These are phyloP conservation scores for Angomonas ambiguus DNA, from an alignment of 208 protist species.

Conservation along the genomic window DNA sequence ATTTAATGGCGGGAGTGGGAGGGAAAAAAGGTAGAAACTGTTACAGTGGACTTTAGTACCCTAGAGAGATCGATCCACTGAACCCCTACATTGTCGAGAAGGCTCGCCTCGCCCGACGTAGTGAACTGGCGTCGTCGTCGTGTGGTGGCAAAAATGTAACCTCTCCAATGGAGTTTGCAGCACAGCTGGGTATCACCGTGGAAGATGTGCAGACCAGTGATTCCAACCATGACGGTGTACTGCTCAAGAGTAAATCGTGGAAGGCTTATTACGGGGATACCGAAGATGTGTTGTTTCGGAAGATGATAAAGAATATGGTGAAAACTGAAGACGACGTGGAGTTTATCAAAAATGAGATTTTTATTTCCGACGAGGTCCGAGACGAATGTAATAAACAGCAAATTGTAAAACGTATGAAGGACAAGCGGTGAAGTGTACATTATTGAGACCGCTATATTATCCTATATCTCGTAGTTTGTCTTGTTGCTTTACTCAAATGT, in stretches of 20 bases:
- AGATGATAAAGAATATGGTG: constrained; percentile 28
- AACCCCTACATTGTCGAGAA: neutral
- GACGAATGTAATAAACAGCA: constrained; percentile 21
- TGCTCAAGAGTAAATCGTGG: constrained; percentile 28
- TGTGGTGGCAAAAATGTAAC: neutral
- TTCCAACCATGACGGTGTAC: neutral
- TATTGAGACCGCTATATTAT: too few relatives aligned
- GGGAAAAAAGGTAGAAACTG: neutral
- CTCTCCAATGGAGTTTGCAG: constrained; percentile 8
- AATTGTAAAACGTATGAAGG: neutral
- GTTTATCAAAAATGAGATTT: constrained; percentile 34
- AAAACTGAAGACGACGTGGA: constrained; percentile 23
- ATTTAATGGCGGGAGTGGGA: neutral
- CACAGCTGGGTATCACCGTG: constrained; percentile 27
- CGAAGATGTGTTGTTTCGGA: constrained; percentile 44
- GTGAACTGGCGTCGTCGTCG: neutral
- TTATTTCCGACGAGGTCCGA: constrained; percentile 17
- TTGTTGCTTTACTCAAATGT: too few relatives aligned
- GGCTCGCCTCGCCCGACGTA: neutral
- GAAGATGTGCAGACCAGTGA: constrained; percentile 36
- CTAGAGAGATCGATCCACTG: neutral
- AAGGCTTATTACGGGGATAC: constrained; percentile 57
- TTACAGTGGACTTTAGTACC: neutral
- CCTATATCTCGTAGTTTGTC: too few relatives aligned
- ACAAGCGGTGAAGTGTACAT: too few relatives aligned